Base-by-base conservation (phyloP, 495 filamentous ascomycete species). In the Penicillium pancosmium region DNA sequence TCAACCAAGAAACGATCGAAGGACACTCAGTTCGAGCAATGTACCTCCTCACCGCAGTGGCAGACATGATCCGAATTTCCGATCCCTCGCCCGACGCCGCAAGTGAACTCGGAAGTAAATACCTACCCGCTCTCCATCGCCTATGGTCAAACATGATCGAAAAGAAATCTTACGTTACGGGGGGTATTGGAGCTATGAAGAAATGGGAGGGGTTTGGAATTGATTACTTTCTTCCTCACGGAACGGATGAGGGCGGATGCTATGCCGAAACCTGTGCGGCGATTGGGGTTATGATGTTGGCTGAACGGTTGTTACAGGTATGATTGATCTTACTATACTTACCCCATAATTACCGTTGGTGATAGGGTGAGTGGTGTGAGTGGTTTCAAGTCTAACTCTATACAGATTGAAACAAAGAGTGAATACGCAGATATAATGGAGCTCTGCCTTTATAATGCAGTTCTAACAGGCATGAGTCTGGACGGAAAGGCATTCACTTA, bases 121-220 rank as follows among this genome's bases (percentile, higher is more conserved):
- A 60, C 34, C 13, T 60, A 11, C 63, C 68, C 0, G 71, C 77
- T 18, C 58, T 84, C 3, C 65, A 71, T 16, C 70, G 75, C 15
- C 65, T 85, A 6, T 86, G 84, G 84, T 68, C 72, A 18, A 84
- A 85, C 52, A 84, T 85, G 80, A 73, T 83, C 1, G 71, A 82
- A 44, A 79, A 77, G 47, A 85, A 85, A 61, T 80, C 85, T 69
- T 86, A 84, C 63, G 70, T 86, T 11, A 86, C 84, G 0, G 84
- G 83, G 5, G 84, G 83, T 0, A 84, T 87, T 61, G 84, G 84
- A 5, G 78, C 82, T 0, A 78, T 84, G 50, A 75, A 77, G 52
- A 81, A 86, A 64, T 86, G 79, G 81, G 84, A 86, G 67, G 84
- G 84, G 0, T 86, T 87, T 64, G 84, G 83, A 0, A 73, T 81